A percentile compares a stretch with the other conserved stretches of the same genome.
phyloP scores from a whole-genome alignment of 2,329 filamentous ascomycete genomes.

The Saccharata proteae region DNA sequence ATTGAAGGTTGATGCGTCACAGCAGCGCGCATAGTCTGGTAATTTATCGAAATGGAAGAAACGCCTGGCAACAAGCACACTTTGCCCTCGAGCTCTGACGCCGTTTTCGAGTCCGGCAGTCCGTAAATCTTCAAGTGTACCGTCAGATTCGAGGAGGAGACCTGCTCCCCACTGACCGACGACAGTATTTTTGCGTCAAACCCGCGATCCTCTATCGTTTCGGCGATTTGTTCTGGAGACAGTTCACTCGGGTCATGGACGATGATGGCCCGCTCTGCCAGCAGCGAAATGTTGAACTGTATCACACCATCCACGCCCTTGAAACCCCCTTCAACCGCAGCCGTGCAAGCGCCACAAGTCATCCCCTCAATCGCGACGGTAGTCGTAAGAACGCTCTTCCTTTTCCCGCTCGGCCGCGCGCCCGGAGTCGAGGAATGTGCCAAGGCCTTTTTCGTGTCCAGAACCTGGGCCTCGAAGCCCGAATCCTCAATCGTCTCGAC shows the following conservation, averaged over 20 bases:
- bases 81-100: slow-evolving; percentile 56
- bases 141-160: slow-evolving; percentile 44
- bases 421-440: slow-evolving; percentile 19
- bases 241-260: slow-evolving; percentile 67
- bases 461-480: slow-evolving; percentile 67
- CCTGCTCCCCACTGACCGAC: slow-evolving; percentile 47
- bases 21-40: slow-evolving; percentile 60
- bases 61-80: slow-evolving; percentile 59
- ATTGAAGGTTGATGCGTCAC: slow-evolving; percentile 60
- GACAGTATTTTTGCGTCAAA: slow-evolving; percentile 80
- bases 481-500: slow-evolving; percentile 51
- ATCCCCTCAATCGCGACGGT: slow-evolving; percentile 89
- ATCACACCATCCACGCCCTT: slow-evolving; percentile 62
- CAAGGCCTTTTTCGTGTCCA: slow-evolving; percentile 50
- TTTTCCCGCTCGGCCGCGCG: slow-evolving; percentile 27
- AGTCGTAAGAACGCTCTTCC: slow-evolving; percentile 48
- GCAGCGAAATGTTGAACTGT: slow-evolving; percentile 87
- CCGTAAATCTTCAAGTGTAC: slow-evolving; percentile 80
- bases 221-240: slow-evolving; percentile 59
- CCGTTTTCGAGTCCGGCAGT: slow-evolving; percentile 57
- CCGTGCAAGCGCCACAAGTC: slow-evolving; percentile 95
- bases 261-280: slow-evolving; percentile 84
- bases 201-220: slow-evolving; percentile 78
- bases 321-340: slow-evolving; percentile 77
- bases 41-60: slow-evolving; percentile 58